Evolutionary conservation across 371 early-diverging fungal species (phyloP).

Genomic region (Haplosporangium sp.): DNA sequence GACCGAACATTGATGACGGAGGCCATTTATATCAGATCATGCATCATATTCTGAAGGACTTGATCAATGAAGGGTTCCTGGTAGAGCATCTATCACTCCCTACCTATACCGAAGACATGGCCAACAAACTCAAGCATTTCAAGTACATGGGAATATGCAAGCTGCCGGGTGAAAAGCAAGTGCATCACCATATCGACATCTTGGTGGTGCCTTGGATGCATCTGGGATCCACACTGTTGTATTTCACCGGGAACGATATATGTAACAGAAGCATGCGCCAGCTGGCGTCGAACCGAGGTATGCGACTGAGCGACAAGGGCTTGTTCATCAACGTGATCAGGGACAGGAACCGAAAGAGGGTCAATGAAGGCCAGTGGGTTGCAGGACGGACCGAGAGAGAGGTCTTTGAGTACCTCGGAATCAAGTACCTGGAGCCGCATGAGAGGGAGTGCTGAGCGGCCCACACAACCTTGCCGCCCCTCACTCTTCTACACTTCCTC

Average conservation of each 20-base stretch:
- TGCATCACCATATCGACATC: conserved; percentile 47
- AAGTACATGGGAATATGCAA: conserved; percentile 54
- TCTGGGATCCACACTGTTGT: conserved; percentile 28
- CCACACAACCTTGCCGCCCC: too few relatives aligned
- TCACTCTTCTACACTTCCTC: too few relatives aligned
- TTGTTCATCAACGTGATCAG: conserved; percentile 35
- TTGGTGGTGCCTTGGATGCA: conserved; percentile 44
- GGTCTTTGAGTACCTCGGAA: conserved; percentile 43
- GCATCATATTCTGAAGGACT: conserved; percentile 29
- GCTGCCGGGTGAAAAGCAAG: conserved; percentile 19
- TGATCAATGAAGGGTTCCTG: conserved; percentile 29
- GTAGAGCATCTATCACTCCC: conserved; percentile 40
- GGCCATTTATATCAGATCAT: conserved; percentile 37
- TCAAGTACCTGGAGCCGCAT: conserved; percentile 43
- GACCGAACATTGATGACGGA: conserved; percentile 35
- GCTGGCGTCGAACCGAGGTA: conserved; percentile 35
- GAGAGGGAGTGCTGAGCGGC: conserved; percentile 38
- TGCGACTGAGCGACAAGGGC: conserved; percentile 47
- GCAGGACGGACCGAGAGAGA: conserved; percentile 48
- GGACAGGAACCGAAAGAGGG: conserved; percentile 15
- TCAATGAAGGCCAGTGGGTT: conserved; percentile 40
- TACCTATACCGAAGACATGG: conserved; percentile 19
- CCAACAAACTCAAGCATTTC: conserved; percentile 33
- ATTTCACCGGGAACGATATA: conserved; percentile 50
- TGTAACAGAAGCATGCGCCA: conserved; percentile 44